phyloP scores from a whole-genome alignment of 78 protist species.

The Dictyostelium firmibasis region DNA sequence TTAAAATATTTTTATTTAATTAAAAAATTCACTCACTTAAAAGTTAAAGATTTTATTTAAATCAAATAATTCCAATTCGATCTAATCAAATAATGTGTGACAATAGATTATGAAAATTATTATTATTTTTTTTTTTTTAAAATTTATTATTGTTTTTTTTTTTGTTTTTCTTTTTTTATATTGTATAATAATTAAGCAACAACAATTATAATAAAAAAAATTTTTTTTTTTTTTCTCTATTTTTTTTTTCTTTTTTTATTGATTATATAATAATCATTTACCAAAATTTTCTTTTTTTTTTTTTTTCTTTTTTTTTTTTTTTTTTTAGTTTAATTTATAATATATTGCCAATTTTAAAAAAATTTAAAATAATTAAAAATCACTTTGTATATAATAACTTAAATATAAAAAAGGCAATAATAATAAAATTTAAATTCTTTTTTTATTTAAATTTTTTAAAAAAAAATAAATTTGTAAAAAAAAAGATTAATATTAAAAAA shows the following conservation, averaged over 20 bases:
- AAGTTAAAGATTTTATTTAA: neutral
- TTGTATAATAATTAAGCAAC: neutral
- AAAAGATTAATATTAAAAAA: neutral
- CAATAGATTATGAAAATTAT: neutral
- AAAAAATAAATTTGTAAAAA: neutral
- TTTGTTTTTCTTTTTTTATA: neutral
- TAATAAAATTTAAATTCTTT: neutral
- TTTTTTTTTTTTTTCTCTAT: neutral
- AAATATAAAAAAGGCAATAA: neutral
- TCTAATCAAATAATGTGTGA: constrained; percentile 10
- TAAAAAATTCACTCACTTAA: neutral
- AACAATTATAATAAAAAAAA: neutral
- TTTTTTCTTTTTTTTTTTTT: too few species aligned
- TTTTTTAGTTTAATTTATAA: too few species aligned
- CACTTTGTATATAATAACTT: neutral
- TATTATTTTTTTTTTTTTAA: neutral
- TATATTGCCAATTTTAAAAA: neutral
- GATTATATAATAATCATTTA: too few species aligned
- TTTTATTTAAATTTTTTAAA: neutral
- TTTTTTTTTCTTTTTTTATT: neutral
- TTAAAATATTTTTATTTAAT: too few species aligned
- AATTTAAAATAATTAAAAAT: too few species aligned
- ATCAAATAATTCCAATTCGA: constrained; percentile 9
- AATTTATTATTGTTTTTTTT: too few species aligned
- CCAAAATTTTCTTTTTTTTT: too few species aligned